Percentiles rank a stretch among this genome's conserved stretches.
phyloP scores from a whole-genome alignment of 2,329 filamentous ascomycete species.

The Cladorrhinum sp. region DNA sequence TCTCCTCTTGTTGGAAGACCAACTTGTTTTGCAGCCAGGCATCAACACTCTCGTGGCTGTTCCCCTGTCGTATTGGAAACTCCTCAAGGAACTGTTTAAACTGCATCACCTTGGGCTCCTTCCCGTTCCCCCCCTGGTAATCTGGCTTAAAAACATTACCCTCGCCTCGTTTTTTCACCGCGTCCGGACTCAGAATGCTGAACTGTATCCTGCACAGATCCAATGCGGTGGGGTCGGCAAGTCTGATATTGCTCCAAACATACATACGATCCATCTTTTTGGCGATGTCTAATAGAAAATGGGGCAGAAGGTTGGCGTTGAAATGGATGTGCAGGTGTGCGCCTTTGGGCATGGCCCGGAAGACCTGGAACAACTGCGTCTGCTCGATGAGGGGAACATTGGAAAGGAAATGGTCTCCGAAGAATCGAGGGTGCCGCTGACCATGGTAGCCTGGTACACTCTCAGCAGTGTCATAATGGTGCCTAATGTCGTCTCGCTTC shows the following conservation, averaged over 20 bases:
- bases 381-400: conserved; percentile 52
- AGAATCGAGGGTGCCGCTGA: conserved; percentile 44
- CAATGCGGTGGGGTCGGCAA: conserved; percentile 42
- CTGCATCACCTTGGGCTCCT: conserved; percentile 41
- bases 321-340: conserved; percentile 73
- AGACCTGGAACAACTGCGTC: conserved; percentile 57
- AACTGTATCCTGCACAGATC: conserved; percentile 60
- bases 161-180: conserved; percentile 32
- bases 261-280: conserved; percentile 63
- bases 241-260: conserved; percentile 58
- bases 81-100: conserved; percentile 41
- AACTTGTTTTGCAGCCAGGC: conserved; percentile 62
- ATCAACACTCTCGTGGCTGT: conserved; percentile 32
- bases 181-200: conserved; percentile 41
- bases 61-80: conserved; percentile 27
- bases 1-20: conserved; percentile 58
- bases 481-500: conserved; percentile 35
- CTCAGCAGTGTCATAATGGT: conserved; percentile 36
- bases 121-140: conserved; percentile 35
- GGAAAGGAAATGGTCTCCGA: conserved; percentile 57
- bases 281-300: conserved; percentile 54
- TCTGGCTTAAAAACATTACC: conserved; percentile 47
- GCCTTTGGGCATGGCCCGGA: conserved; percentile 64
- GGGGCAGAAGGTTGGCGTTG: conserved; percentile 67
- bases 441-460: conserved; percentile 38